Base-by-base conservation (phyloP, 2,329 filamentous ascomycete genomes). In the Byssoonygena ceratinophila region DNA sequence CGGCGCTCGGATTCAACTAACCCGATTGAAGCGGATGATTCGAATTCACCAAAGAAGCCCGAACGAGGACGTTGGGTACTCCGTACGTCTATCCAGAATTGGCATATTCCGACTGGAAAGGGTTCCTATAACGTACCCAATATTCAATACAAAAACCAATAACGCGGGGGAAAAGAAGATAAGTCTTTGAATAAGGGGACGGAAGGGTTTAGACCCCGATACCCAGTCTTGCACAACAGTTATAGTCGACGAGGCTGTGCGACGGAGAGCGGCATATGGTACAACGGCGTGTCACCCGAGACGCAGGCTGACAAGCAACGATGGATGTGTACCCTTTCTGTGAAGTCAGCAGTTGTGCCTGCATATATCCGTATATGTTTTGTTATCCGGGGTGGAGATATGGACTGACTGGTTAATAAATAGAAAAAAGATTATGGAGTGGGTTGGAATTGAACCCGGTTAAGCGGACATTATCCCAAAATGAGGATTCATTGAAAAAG, bases 201-300 rank as follows among this genome's bases (percentile, higher is more conserved):
- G 16, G 32, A 27, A n/a, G 14, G 23, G 1, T 14, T 27, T 47
- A 18, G 25, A 34, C 9, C 27, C 45, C 45, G 45, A 47, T 23
- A 20, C 32, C 36, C 16, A 20, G 31, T 32, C 7, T 20, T 23
- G 29, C 22, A 25, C 12, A 7, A 47, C 31, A 16, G 29, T n/a
- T 18, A 22, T 11, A 37, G 25, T n/a, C 18, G 16, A 47, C 11
- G 34, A 29, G 36, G 34, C 20, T 48, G 46, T 36, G 31, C 18
- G 20, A 48, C 31, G 31, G 31, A 16, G 31, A 18, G 31, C 4
- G 36, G 37, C 9, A 31, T 7, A 23, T 31, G 34, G 36, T 49
- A 49, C 16, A 50, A 50, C 47, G 12, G 23, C 29, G 47, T 50
- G 37, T 36, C n/a, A 50, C 47, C 18, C 12, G 37, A 50, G 12